These are phyloP conservation scores for Paraphaeosphaeria sporulosa DNA, from an alignment of 2,329 filamentous ascomycete species.

Conservation along the genomic window DNA sequence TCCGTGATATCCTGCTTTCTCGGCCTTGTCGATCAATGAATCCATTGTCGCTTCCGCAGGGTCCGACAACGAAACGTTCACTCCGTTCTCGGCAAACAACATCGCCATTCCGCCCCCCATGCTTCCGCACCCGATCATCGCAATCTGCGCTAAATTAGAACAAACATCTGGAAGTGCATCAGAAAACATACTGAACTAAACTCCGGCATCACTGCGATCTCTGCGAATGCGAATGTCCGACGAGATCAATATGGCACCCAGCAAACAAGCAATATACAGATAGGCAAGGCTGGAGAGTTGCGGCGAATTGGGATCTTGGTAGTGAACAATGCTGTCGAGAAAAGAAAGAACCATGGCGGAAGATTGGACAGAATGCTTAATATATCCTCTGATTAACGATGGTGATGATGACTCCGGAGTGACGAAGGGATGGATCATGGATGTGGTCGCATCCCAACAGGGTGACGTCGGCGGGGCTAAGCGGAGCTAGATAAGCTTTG, in stretches of 20 bases:
- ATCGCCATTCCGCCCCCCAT: constrained; percentile 69
- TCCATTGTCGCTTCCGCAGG: constrained; percentile 60
- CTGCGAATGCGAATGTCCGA: constrained; percentile 18
- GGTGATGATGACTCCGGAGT: constrained; percentile 13
- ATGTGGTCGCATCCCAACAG: constrained; percentile 3
- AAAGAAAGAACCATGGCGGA: constrained; percentile 31
- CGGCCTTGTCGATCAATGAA: constrained; percentile 50
- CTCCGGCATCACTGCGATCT: constrained; percentile 23
- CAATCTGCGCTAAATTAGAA: constrained; percentile 52
- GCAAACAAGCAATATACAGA: constrained; percentile 38
- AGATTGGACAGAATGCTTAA: neutral
- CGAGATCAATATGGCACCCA: constrained; percentile 34
- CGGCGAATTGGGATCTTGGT: constrained; percentile 41
- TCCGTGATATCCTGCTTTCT: constrained; percentile 50
- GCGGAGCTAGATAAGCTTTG: constrained; percentile 5
- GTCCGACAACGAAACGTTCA: constrained; percentile 64
- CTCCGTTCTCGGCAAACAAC: constrained; percentile 64
- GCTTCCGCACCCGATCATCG: constrained; percentile 65
- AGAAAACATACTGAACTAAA: constrained; percentile 34
- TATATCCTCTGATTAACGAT: neutral
- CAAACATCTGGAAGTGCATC: neutral
- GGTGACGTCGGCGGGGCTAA: constrained; percentile 16
- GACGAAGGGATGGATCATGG: constrained; percentile 12
- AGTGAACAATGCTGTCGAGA: constrained; percentile 38
- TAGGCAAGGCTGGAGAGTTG: constrained; percentile 39